Evolutionary conservation across 2,329 filamentous ascomycete genomes (phyloP).

Genomic region (Tolypocladium inflatum): DNA sequence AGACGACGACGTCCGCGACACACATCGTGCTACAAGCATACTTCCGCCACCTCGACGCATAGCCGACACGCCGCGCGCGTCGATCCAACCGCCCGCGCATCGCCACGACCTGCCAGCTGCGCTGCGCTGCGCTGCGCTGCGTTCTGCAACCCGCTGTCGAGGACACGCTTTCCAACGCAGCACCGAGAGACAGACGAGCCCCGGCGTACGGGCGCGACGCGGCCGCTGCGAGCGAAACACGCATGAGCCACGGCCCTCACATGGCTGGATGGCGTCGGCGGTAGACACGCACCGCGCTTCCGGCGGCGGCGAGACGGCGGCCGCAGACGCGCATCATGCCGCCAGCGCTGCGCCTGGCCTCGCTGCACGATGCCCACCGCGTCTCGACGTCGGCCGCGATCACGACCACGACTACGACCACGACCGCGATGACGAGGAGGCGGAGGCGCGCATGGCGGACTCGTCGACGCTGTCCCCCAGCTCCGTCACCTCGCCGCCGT

Average conservation of each 20-base stretch:
- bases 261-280: slow-evolving; percentile 25
- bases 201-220: not conserved
- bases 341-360: not conserved
- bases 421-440: not conserved
- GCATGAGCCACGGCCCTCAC: slow-evolving; percentile 8
- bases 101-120: not conserved
- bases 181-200: not conserved
- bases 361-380: not conserved
- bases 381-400: not conserved
- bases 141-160: not conserved
- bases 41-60: not conserved
- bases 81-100: not conserved
- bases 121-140: not conserved
- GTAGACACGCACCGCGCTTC: slow-evolving; percentile 15
- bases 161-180: not conserved
- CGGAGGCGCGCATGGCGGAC: not conserved
- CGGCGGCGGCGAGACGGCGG: not conserved
- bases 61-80: not conserved
- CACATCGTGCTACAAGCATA: not conserved
- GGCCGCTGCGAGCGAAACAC: not conserved
- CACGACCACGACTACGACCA: slow-evolving; percentile 8
- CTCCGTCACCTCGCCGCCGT: slow-evolving; percentile 31
- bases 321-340: not conserved
- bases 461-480: slow-evolving; percentile 15
- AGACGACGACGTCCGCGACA: not conserved